A percentile compares a stretch with the other conserved stretches of the same genome.
phyloP scores from a whole-genome alignment of 1,139 yeast species.

The Zygosaccharomyces pseudobailii region DNA sequence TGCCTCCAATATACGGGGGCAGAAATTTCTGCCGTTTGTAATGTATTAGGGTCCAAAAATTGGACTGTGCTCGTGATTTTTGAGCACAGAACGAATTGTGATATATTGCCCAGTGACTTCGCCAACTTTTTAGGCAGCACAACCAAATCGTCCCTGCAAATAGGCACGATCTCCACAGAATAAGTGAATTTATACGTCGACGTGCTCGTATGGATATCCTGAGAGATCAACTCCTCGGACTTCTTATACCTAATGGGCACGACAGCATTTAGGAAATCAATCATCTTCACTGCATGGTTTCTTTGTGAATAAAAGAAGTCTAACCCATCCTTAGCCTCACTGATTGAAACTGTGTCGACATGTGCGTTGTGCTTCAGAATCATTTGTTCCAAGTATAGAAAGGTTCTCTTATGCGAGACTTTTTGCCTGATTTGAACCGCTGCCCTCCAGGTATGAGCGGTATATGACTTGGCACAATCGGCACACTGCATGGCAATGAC shows the following conservation, averaged over 20 bases:
- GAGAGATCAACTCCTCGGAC: slow-evolving; percentile 87
- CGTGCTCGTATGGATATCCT: slow-evolving; percentile 88
- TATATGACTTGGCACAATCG: slow-evolving; percentile 95
- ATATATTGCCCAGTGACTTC: slow-evolving; percentile 74
- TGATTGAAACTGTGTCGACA: slow-evolving; percentile 86
- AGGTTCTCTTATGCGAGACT: slow-evolving; percentile 94
- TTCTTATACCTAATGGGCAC: slow-evolving; percentile 83
- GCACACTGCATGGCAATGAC: slow-evolving; percentile 98
- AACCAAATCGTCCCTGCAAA: slow-evolving; percentile 94
- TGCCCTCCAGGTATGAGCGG: slow-evolving; percentile 97
- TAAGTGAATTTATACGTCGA: slow-evolving; percentile 85
- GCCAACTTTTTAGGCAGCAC: slow-evolving; percentile 85
- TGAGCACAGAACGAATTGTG: slow-evolving; percentile 79
- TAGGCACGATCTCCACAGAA: slow-evolving; percentile 94
- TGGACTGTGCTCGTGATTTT: slow-evolving; percentile 78
- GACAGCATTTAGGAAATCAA: slow-evolving; percentile 81
- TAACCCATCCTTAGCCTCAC: slow-evolving; percentile 89
- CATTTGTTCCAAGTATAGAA: slow-evolving; percentile 88
- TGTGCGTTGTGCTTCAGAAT: slow-evolving; percentile 93
- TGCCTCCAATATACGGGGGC: slow-evolving; percentile 79
- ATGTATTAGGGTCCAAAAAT: slow-evolving; percentile 76
- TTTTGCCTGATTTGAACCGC: slow-evolving; percentile 96
- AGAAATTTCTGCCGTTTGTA: slow-evolving; percentile 74
- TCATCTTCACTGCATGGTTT: slow-evolving; percentile 89
- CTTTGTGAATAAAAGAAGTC: slow-evolving; percentile 88